A percentile compares a stretch with the other conserved stretches of the same genome.
Conservation (phyloP, 2,329 filamentous ascomycete species). For the Stagonosporopsis vannaccii region DNA sequence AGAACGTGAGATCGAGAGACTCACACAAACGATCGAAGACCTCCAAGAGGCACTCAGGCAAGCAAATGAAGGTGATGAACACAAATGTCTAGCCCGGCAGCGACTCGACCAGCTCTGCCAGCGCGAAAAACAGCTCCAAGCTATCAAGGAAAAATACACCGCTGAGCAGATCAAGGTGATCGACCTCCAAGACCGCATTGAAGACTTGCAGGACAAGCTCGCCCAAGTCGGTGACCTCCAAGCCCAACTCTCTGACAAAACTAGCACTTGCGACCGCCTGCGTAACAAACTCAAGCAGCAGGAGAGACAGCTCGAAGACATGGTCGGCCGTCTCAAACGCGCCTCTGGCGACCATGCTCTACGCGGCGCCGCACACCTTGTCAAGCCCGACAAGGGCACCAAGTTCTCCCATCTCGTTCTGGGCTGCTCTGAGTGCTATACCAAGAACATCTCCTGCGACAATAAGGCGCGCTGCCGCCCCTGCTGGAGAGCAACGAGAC, state of each 20-base stretch:
- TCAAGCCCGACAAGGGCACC: conserved; percentile 22
- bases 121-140: conserved; percentile 19
- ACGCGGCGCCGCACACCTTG: conserved; percentile 36
- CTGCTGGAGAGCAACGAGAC: conserved; percentile 28
- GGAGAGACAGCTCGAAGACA: background rate
- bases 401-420: conserved; percentile 33
- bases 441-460: conserved; percentile 36
- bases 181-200: conserved; percentile 24
- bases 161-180: conserved; percentile 17
- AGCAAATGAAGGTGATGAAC: background rate
- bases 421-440: conserved; percentile 41
- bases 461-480: conserved; percentile 27
- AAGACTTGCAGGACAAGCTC: conserved; percentile 12
- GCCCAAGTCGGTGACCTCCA: conserved; percentile 16
- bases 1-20: background rate
- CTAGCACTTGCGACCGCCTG: conserved; percentile 25
- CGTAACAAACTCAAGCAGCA: conserved; percentile 13
- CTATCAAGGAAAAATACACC: conserved; percentile 20
- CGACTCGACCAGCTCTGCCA: conserved; percentile 17
- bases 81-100: conserved; percentile 7
- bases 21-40: background rate
- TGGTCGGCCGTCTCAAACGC: conserved; percentile 3
- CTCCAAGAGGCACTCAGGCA: background rate
- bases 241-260: conserved; percentile 30
- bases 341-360: conserved; percentile 26